These are phyloP conservation scores for Boletales sp. DNA, from an alignment of 768 basidiomycete species.

Conservation along the genomic window DNA sequence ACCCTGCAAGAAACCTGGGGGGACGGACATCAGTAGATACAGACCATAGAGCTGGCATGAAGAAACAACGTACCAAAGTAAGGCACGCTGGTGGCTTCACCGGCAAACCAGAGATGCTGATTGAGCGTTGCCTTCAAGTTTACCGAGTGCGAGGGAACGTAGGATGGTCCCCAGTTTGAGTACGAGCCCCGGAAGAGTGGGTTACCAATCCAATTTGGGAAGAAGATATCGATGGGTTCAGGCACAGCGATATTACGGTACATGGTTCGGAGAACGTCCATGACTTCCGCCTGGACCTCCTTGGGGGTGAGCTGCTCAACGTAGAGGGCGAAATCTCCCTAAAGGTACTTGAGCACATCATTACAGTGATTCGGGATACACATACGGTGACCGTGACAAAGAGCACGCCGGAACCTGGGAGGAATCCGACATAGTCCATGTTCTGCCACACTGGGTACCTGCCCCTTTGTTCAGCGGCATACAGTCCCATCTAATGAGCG, in stretches of 20 bases:
- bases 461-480: slow-evolving; percentile 56
- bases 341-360: background rate
- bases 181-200: slow-evolving; percentile 47
- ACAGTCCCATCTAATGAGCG: slow-evolving; percentile 39
- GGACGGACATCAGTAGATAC: slow-evolving; percentile 27
- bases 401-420: slow-evolving; percentile 55
- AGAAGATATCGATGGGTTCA: slow-evolving; percentile 52
- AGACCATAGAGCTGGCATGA: slow-evolving; percentile 10
- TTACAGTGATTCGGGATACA: background rate
- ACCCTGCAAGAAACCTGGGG: slow-evolving; percentile 52
- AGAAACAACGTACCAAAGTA: slow-evolving; percentile 46
- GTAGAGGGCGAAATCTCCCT: slow-evolving; percentile 62
- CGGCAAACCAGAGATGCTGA: slow-evolving; percentile 55
- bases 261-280: slow-evolving; percentile 58
- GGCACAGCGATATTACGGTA: slow-evolving; percentile 53
- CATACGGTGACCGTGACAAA: slow-evolving; percentile 28
- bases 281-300: slow-evolving; percentile 49
- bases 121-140: slow-evolving; percentile 55
- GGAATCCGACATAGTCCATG: slow-evolving; percentile 53
- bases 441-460: slow-evolving; percentile 68
- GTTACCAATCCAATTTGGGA: slow-evolving; percentile 53
- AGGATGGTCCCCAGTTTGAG: slow-evolving; percentile 68
- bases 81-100: slow-evolving; percentile 55
- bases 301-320: slow-evolving; percentile 50
- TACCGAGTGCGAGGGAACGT: slow-evolving; percentile 48